Evolutionary conservation across 2,329 filamentous ascomycete species (phyloP).

Genomic region (Calonectria pauciramosa): DNA sequence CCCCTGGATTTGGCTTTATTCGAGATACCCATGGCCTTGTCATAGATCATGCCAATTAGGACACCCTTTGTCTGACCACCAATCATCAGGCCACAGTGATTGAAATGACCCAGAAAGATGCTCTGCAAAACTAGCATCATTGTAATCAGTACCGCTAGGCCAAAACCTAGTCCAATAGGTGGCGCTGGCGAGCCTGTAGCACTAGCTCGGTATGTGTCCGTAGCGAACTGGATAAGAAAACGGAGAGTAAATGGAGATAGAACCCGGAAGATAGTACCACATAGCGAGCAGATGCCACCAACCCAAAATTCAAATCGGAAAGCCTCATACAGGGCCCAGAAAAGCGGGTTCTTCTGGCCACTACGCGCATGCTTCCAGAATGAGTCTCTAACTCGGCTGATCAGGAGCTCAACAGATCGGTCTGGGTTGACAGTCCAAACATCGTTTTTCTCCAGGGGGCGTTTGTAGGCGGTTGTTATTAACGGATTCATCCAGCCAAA

Average conservation of each 20-base stretch:
- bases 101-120: slow-evolving; percentile 87
- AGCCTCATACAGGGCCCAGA: slow-evolving; percentile 89
- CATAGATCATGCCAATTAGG: slow-evolving; percentile 88
- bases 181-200: slow-evolving; percentile 67
- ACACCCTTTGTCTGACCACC: slow-evolving; percentile 86
- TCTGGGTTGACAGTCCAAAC: slow-evolving; percentile 90
- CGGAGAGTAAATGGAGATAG: slow-evolving; percentile 87
- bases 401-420: slow-evolving; percentile 78
- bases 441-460: slow-evolving; percentile 85
- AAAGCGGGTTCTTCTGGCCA: slow-evolving; percentile 79
- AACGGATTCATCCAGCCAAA: slow-evolving; percentile 93
- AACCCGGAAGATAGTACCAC: slow-evolving; percentile 80
- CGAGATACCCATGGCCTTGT: slow-evolving; percentile 91
- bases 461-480: slow-evolving; percentile 90
- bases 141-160: slow-evolving; percentile 86
- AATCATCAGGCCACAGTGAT: slow-evolving; percentile 94
- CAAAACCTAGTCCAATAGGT: slow-evolving; percentile 80
- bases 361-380: slow-evolving; percentile 76
- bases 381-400: slow-evolving; percentile 73
- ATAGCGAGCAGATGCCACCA: slow-evolving; percentile 82
- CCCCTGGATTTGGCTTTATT: slow-evolving; percentile 89
- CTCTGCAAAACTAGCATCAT: slow-evolving; percentile 88
- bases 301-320: slow-evolving; percentile 88
- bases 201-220: slow-evolving; percentile 81
- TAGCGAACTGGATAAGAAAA: slow-evolving; percentile 89